These are phyloP conservation scores for Psidium friedrichsthalianum DNA, from an alignment of 345 rosid species.

Conservation along the genomic window DNA sequence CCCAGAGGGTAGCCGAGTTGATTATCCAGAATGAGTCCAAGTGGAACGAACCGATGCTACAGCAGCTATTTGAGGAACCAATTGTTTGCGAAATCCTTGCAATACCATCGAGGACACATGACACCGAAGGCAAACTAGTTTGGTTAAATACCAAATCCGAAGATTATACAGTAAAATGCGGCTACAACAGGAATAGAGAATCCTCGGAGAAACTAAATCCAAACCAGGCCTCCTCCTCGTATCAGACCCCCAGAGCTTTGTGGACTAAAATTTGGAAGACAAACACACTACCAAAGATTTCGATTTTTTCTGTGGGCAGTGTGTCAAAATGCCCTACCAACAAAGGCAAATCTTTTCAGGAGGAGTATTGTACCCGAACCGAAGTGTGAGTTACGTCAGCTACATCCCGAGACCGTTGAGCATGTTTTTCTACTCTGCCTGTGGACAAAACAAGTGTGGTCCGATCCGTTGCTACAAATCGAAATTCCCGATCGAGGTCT, in stretches of 20 bases:
- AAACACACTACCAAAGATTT: neutral
- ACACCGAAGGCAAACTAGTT: neutral
- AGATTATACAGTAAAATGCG: neutral
- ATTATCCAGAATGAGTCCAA: neutral
- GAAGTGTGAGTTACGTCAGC: neutral
- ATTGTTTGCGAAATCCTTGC: neutral
- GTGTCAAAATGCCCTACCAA: neutral
- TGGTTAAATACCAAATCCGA: neutral
- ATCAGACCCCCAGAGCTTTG: neutral
- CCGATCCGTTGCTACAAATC: neutral
- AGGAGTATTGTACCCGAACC: neutral
- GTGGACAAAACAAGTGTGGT: neutral
- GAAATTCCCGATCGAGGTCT: neutral
- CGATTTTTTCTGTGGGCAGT: neutral
- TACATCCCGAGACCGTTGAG: neutral
- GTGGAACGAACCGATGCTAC: neutral
- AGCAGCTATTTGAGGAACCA: neutral
- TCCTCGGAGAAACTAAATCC: neutral
- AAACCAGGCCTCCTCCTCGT: neutral
- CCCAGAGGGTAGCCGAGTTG: neutral
- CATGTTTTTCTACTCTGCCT: neutral
- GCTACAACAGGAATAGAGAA: neutral
- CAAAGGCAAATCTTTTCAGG: neutral
- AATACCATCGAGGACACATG: neutral
- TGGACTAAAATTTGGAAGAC: neutral